Percentiles rank a stretch among this genome's conserved stretches.
Conservation (phyloP, 1,284 basidiomycete genomes). For the Meira nashicola region DNA sequence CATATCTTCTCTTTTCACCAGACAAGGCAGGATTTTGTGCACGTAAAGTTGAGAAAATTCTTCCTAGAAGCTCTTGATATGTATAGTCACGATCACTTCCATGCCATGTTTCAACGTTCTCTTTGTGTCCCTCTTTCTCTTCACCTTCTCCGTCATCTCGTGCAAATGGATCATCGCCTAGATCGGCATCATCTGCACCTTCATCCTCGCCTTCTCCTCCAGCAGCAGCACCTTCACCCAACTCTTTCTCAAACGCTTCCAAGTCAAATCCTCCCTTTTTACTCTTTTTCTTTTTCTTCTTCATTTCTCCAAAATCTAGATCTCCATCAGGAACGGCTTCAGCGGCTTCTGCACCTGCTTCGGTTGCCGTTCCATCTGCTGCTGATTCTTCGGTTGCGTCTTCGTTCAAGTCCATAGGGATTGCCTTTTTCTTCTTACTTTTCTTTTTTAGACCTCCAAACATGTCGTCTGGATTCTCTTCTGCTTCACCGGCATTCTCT, state of each 20-base stretch:
- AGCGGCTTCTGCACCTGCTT: slow-evolving; percentile 26
- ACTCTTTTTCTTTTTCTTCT: slow-evolving; percentile 57
- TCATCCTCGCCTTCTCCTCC: slow-evolving; percentile 39
- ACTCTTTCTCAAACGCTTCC: slow-evolving; percentile 53
- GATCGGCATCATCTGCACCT: slow-evolving; percentile 60
- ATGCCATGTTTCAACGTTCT: slow-evolving; percentile 63
- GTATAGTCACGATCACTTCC: slow-evolving; percentile 88
- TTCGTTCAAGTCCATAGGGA: slow-evolving; percentile 64
- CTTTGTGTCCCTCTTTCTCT: slow-evolving; percentile 20
- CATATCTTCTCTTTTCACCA: slow-evolving; percentile 78
- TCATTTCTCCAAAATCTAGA: slow-evolving; percentile 57
- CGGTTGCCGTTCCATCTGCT: slow-evolving; percentile 19
- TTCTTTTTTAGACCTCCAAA: slow-evolving; percentile 87
- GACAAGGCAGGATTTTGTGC: slow-evolving; percentile 84
- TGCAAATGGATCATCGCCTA: slow-evolving; percentile 44
- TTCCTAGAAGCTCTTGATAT: slow-evolving; percentile 88
- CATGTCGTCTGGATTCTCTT: slow-evolving; percentile 71
- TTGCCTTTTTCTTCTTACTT: slow-evolving; percentile 79
- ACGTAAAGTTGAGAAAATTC: slow-evolving; percentile 87
- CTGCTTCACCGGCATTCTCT: slow-evolving; percentile 23
- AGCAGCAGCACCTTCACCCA: slow-evolving; percentile 53
- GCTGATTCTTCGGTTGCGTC: slow-evolving; percentile 26
- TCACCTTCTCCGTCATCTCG: slow-evolving; percentile 27
- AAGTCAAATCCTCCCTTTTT: slow-evolving; percentile 53
- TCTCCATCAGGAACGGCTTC: slow-evolving; percentile 41